phyloP scores from a whole-genome alignment of 2,329 filamentous ascomycete species.

The Aspergillus spinulosporus region DNA sequence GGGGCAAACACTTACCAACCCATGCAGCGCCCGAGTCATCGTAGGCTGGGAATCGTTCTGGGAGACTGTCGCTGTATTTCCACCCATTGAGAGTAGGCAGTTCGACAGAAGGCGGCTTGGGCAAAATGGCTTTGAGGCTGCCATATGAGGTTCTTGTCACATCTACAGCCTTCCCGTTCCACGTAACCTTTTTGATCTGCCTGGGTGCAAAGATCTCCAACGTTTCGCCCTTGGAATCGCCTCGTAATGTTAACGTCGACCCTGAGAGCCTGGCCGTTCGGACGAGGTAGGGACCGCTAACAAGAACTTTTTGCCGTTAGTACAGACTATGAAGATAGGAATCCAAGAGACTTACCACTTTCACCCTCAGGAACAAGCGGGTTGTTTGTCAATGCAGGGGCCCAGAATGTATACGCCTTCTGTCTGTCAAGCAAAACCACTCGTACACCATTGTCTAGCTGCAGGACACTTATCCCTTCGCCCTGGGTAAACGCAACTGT shows the following conservation, averaged over 20 bases:
- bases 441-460: conserved; percentile 49
- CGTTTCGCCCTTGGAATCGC: conserved; percentile 45
- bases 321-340: conserved; percentile 8
- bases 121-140: conserved; percentile 40
- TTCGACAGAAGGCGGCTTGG: conserved; percentile 28
- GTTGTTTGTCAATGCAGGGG: conserved; percentile 51
- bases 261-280: conserved; percentile 45
- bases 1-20: conserved; percentile 30
- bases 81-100: conserved; percentile 39
- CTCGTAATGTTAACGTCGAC: conserved; percentile 45
- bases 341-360: conserved; percentile 41
- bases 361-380: conserved; percentile 48
- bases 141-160: conserved; percentile 40
- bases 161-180: conserved; percentile 51
- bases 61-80: conserved; percentile 48
- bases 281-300: conserved; percentile 56
- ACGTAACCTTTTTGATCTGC: conserved; percentile 48
- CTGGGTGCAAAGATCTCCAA: conserved; percentile 53
- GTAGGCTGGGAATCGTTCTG: conserved; percentile 43
- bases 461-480: conserved; percentile 50
- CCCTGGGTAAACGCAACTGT: conserved; percentile 53
- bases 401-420: conserved; percentile 59
- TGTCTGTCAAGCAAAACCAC: conserved; percentile 57
- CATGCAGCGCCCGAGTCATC: conserved; percentile 44
- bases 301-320: conserved; percentile 42